A percentile compares a stretch with the other conserved stretches of the same genome.
These are phyloP conservation scores for Agaricus sinodeliciosus DNA, from an alignment of 768 basidiomycete species.

Conservation along the genomic window DNA sequence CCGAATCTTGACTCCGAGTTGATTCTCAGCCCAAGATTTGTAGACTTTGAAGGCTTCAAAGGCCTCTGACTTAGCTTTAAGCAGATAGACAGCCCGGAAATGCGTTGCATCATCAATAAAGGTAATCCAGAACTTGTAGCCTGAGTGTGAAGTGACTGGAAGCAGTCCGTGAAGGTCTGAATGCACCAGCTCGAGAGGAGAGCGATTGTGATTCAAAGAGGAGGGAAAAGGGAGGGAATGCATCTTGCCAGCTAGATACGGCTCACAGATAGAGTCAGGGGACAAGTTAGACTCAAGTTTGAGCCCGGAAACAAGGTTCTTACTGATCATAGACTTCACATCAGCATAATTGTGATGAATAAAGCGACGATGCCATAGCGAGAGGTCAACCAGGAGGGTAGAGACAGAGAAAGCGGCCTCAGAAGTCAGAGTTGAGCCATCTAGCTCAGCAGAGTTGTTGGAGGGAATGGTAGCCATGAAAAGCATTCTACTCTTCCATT, in stretches of 20 bases:
- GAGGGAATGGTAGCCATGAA: neutral
- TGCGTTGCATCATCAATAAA: conserved; percentile 23
- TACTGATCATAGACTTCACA: neutral
- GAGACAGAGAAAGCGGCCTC: neutral
- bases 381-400: neutral
- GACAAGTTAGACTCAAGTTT: neutral
- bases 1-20: conserved; percentile 18
- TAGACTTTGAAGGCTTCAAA: conserved; percentile 23
- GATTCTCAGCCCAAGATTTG: conserved; percentile 27
- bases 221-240: conserved; percentile 13
- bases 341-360: conserved; percentile 5
- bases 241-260: conserved; percentile 15
- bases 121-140: conserved; percentile 22
- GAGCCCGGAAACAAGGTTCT: neutral
- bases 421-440: neutral
- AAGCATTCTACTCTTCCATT: neutral
- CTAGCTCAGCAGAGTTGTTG: neutral
- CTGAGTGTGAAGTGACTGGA: conserved; percentile 12
- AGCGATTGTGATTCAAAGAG: neutral
- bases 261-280: conserved; percentile 17
- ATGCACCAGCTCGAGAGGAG: conserved; percentile 19
- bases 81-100: conserved; percentile 14
- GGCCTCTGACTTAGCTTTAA: conserved; percentile 20
- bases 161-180: conserved; percentile 25
- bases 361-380: neutral